Evolutionary conservation across 371 early-diverging fungal genomes (phyloP), one percentile per base, ranked within the genome.

Genomic region (Rhizomucor miehei): DNA sequence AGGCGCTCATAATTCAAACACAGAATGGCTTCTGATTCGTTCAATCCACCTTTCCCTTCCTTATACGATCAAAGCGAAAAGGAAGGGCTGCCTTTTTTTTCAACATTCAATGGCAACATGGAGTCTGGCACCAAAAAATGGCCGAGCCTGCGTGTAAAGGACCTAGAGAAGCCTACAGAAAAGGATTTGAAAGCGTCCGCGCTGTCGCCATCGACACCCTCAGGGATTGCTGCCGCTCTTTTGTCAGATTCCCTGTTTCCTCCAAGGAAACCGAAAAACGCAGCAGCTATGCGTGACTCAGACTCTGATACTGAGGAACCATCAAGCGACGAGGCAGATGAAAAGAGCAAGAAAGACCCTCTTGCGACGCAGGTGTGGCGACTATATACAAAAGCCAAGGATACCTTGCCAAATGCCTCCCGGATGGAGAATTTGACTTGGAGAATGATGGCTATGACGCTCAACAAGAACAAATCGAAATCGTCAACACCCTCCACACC

Each of bases 391-490:
- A 82, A 82, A 60, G 81, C 85, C 17, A 82, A 82, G 59, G 82
- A 82, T 49, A 71, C 69, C 6, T 48, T 83, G 23, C 82, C 83
- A 13, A 69, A 86, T 34, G 84, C 80, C 35, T 69, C 73, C 37
- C 74, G 86, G n/a, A 57, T 84, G n/a, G 86, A 86, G 58, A 86
- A 86, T 59, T 44, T 83, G 34, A 78, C 84, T 3, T 86, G 86
- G 86, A 75, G 86, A n/a, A 75, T 79, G 68, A 84, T 86, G 86
- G 80, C 80, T 12, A 70, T 82, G 69, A 73, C 75, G 2, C 52
- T 77, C 14, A 73, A 68, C 44, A 76, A 79, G 40, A 67, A 75
- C 24, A 53, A 55, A 13, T 14, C 16, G 3, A 55, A 48, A 23
- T 55, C 55, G 13, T 55, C 49, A 14, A 23, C 51, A 4, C 54